Conservation (phyloP, 805 yeast species). For the Saturnispora ahearnii region DNA sequence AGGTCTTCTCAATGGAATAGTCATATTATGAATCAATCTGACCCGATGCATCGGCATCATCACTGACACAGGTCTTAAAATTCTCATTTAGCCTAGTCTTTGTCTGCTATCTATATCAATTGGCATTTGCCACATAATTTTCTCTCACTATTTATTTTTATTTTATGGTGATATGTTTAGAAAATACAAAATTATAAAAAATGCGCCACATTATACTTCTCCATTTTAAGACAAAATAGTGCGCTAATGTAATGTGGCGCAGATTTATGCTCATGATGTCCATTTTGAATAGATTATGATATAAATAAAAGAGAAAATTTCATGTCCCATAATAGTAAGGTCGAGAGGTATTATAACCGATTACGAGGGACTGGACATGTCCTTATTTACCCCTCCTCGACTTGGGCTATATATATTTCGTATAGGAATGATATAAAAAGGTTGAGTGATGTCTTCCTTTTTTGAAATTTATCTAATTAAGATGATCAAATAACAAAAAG, state of each 20-base stretch:
- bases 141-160: neutral
- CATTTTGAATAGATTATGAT: too few relatives aligned
- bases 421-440: neutral
- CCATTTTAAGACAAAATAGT: neutral
- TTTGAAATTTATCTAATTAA: too few relatives aligned
- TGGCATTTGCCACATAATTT: neutral
- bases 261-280: neutral
- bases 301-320: too few relatives aligned
- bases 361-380: too few relatives aligned
- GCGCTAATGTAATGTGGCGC: neutral
- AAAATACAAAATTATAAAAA: neutral
- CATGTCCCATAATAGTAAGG: too few relatives aligned
- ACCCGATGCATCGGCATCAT: slow-evolving; percentile 6
- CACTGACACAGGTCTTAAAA: neutral
- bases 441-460: neutral
- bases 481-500: neutral
- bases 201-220: neutral
- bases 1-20: neutral
- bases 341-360: too few relatives aligned
- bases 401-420: neutral
- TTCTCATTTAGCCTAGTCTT: neutral
- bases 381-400: too few relatives aligned
- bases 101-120: neutral
- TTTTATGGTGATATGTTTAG: neutral
- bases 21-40: neutral